Evolutionary conservation across 805 yeast species (phyloP).

Genomic region (Starmerella tilneyi): DNA sequence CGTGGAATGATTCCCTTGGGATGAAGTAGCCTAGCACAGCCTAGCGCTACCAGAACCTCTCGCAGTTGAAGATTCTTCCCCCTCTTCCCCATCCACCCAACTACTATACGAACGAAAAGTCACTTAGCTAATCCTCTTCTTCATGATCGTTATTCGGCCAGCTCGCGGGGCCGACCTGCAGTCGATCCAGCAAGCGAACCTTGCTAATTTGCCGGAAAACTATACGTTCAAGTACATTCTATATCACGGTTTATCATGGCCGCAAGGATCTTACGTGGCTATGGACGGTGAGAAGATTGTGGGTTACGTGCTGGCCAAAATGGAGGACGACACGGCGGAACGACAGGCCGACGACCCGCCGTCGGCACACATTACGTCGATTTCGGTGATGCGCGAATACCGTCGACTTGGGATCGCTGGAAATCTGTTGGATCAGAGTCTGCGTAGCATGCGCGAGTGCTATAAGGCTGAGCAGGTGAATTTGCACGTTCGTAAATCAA

Average conservation of each 20-base stretch:
- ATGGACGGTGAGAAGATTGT: constrained; percentile 65
- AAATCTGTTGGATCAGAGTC: constrained; percentile 64
- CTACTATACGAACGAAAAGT: too few species aligned
- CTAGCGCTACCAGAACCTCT: too few species aligned
- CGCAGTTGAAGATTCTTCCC: too few species aligned
- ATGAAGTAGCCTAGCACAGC: too few species aligned
- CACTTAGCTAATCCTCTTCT: constrained; percentile 1
- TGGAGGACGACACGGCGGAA: constrained; percentile 67
- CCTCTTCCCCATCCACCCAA: too few species aligned
- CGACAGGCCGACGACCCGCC: constrained; percentile 26
- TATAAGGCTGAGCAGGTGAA: constrained; percentile 77
- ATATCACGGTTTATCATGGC: constrained; percentile 94
- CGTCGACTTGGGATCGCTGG: constrained; percentile 93
- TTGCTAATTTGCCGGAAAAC: constrained; percentile 88
- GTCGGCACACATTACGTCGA: constrained; percentile 88
- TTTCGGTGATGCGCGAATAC: constrained; percentile 91
- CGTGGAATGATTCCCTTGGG: too few species aligned
- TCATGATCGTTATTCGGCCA: constrained; percentile 62
- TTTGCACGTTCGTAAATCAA: constrained; percentile 85
- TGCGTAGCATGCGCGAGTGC: constrained; percentile 70
- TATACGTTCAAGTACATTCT: constrained; percentile 85
- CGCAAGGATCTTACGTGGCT: constrained; percentile 94
- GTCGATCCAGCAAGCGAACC: constrained; percentile 91
- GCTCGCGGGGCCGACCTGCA: constrained; percentile 81
- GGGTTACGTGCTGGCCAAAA: constrained; percentile 92